These are phyloP conservation scores for Oropetium thomaeum DNA, from an alignment of 176 grass and related monocot species.

Conservation along the genomic window DNA sequence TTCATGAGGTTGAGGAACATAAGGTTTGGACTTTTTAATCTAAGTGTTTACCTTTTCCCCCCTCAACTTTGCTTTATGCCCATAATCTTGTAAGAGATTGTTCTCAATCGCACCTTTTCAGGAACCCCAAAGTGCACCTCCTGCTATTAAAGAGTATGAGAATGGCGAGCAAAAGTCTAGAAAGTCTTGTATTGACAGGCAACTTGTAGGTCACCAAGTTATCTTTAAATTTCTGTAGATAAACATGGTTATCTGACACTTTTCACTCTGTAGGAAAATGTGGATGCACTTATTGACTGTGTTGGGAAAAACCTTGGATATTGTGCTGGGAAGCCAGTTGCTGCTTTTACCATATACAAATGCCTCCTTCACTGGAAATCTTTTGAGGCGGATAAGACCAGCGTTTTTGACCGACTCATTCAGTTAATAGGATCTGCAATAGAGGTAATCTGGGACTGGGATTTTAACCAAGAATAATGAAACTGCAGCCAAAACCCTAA, in stretches of 20 bases:
- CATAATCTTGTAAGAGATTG: slow-evolving; percentile 23
- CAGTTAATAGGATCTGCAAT: slow-evolving; percentile 97
- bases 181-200: slow-evolving; percentile 62
- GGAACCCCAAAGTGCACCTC: slow-evolving; percentile 96
- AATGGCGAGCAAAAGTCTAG: slow-evolving; percentile 64
- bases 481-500: background rate
- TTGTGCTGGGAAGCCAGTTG: slow-evolving; percentile 82
- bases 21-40: slow-evolving; percentile 44
- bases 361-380: slow-evolving; percentile 99
- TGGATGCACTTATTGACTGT: slow-evolving; percentile 82
- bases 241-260: slow-evolving; percentile 31
- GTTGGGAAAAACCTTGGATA: slow-evolving; percentile 80
- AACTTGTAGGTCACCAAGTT: slow-evolving; percentile 60
- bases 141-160: slow-evolving; percentile 74
- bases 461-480: slow-evolving; percentile 17
- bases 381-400: slow-evolving; percentile 94
- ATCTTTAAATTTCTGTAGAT: slow-evolving; percentile 27
- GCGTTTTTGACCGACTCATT: slow-evolving; percentile 96
- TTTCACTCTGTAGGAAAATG: slow-evolving; percentile 66
- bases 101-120: slow-evolving; percentile 27
- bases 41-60: background rate
- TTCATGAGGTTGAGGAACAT: slow-evolving; percentile 50
- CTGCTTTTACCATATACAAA: slow-evolving; percentile 92
- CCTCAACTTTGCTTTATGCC: background rate
- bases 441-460: slow-evolving; percentile 59